Conservation (phyloP, 2,329 filamentous ascomycete species). For the Stagonosporopsis chrysanthemi region DNA sequence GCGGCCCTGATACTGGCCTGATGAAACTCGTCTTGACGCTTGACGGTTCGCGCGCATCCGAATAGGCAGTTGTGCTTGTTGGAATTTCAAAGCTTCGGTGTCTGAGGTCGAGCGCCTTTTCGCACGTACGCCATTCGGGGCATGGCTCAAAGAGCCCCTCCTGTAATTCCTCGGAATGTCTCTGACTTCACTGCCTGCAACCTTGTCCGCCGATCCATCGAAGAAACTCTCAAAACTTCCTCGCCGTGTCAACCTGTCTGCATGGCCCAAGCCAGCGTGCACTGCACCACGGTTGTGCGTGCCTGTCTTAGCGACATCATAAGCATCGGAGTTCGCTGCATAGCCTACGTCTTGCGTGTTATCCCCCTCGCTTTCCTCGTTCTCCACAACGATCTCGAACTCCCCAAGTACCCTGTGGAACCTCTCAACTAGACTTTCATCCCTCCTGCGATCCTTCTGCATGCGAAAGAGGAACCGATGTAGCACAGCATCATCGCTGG, state of each 20-base stretch:
- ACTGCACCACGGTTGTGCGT: not conserved
- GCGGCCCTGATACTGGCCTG: slow-evolving; percentile 29
- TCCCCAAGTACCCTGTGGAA: slow-evolving; percentile 72
- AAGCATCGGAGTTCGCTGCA: slow-evolving; percentile 29
- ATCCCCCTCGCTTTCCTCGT: slow-evolving; percentile 43
- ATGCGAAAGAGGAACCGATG: slow-evolving; percentile 82
- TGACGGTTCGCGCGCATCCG: slow-evolving; percentile 36
- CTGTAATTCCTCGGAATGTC: slow-evolving; percentile 29
- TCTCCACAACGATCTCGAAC: slow-evolving; percentile 69
- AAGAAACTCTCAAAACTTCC: slow-evolving; percentile 68
- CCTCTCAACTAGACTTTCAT: slow-evolving; percentile 66
- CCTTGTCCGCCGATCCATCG: slow-evolving; percentile 62
- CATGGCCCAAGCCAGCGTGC: slow-evolving; percentile 16
- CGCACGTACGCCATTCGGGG: slow-evolving; percentile 12
- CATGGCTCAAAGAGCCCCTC: slow-evolving; percentile 24
- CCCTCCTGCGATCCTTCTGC: slow-evolving; percentile 36
- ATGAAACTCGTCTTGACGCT: slow-evolving; percentile 25
- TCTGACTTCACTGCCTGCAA: slow-evolving; percentile 50
- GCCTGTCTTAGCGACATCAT: not conserved
- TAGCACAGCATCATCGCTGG: slow-evolving; percentile 77
- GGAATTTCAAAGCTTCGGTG: slow-evolving; percentile 33
- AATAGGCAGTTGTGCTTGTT: slow-evolving; percentile 35
- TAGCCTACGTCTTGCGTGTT: slow-evolving; percentile 22
- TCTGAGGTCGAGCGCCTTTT: slow-evolving; percentile 38
- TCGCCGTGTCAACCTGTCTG: slow-evolving; percentile 47